Evolutionary conservation across 208 protist genomes (phyloP).

Genomic region (Trypanosoma mega): DNA sequence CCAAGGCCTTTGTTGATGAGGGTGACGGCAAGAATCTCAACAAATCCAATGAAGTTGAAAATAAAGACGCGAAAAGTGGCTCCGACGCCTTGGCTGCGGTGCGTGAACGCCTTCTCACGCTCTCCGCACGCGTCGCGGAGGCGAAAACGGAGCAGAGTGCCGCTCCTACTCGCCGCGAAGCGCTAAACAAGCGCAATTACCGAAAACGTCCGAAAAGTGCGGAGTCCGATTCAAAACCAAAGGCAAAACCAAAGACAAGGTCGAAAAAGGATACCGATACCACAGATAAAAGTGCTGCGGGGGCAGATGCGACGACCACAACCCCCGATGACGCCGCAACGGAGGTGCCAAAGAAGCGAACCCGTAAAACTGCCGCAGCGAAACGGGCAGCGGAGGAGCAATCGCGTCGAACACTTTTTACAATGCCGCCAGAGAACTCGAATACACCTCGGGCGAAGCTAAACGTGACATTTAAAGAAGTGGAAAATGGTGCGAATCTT

Average conservation of each 20-base stretch:
- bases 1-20: neutral
- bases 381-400: too few species aligned
- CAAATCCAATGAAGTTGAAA: neutral
- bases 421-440: constrained; percentile 21
- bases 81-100: constrained; percentile 12
- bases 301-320: too few species aligned
- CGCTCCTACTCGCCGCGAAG: neutral
- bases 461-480: constrained; percentile 37
- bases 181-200: constrained; percentile 13
- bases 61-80: neutral
- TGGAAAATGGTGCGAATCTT: constrained; percentile 34
- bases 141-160: constrained; percentile 35
- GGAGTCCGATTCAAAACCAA: too few species aligned
- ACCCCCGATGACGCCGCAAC: too few species aligned
- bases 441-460: neutral
- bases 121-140: constrained; percentile 46
- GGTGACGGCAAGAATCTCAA: neutral
- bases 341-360: too few species aligned
- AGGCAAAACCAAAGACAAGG: too few species aligned
- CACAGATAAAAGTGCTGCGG: too few species aligned
- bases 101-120: constrained; percentile 29
- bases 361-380: too few species aligned
- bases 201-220: constrained; percentile 14
- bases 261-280: too few species aligned
- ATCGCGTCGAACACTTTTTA: constrained; percentile 49